These are phyloP conservation scores for Yarrowia divulgata DNA, from an alignment of 805 yeast species.

Conservation along the genomic window DNA sequence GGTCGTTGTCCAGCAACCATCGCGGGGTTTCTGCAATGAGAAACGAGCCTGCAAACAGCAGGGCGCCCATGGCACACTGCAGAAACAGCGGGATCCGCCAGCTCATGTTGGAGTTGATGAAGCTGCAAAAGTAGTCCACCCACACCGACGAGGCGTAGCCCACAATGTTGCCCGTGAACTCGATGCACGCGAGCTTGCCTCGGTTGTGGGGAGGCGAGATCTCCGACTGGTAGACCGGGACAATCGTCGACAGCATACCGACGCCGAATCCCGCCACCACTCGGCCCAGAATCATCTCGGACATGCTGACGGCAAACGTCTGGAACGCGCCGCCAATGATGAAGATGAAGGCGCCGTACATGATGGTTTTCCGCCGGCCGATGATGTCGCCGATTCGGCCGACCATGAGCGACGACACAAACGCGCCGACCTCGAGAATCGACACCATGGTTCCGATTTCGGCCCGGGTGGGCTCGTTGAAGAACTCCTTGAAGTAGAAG, in stretches of 20 bases:
- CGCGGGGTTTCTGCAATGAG: constrained; percentile 88
- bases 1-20: constrained; percentile 84
- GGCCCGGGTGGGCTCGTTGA: constrained; percentile 74
- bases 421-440: constrained; percentile 86
- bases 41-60: constrained; percentile 75
- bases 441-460: constrained; percentile 87
- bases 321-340: constrained; percentile 81
- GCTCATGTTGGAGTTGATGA: constrained; percentile 62
- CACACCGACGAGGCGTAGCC: constrained; percentile 87
- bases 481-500: constrained; percentile 70
- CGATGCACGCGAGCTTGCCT: constrained; percentile 84
- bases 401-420: constrained; percentile 76
- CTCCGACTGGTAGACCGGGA: constrained; percentile 88
- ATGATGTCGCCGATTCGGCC: constrained; percentile 78
- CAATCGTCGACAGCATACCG: constrained; percentile 81
- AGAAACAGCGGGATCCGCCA: constrained; percentile 83
- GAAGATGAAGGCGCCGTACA: constrained; percentile 79
- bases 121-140: constrained; percentile 82
- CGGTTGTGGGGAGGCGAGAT: constrained; percentile 87
- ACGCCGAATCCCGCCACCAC: constrained; percentile 86
- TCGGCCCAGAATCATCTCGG: constrained; percentile 72
- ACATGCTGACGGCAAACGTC: constrained; percentile 62
- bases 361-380: constrained; percentile 80
- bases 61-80: constrained; percentile 75
- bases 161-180: constrained; percentile 82